Evolutionary conservation across 306 rosid species (phyloP), one percentile per base, ranked within the genome.

Genomic region (Sechiopsis laciniata): DNA sequence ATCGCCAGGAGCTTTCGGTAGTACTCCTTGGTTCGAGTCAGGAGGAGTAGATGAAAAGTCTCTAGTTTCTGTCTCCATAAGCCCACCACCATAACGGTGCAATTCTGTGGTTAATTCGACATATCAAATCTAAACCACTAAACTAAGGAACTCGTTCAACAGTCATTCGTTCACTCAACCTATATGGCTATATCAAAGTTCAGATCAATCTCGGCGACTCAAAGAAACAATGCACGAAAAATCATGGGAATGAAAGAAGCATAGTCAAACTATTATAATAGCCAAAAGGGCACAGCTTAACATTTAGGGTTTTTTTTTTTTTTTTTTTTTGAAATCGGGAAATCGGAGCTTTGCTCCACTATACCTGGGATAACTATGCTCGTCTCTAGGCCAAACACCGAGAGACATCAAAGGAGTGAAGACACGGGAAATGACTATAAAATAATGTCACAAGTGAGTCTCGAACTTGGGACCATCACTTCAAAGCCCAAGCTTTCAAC

Each of bases 61-160:
- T 83, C 93, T 89, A 70, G 17, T 79, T 50, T 95, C 99, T 52
- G 85, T 83, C 51, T 95, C 99, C 85, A 89, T 78, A 48, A 88
- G 89, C 50, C 96, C 97, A 42, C 97, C 99, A 8, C 99, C 96
- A 74, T 85, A 91, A 52, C 91, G 86, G 83, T 91, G 96, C 76
- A 95, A 79, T 79, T 95, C 99, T 95, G 90, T 77, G 67, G 77
- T 68, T 69, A 70, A 75, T 68, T 68, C 73, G 14, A 51, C 52
- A 21, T 22, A 70, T 69, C 16, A 70, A 21, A 51, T 50, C 58
- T 59, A 73, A 59, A 13, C 10, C 62, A 58, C 54, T 70, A 55
- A 74, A 74, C 56, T 48, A 67, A 22, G 22, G 21, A 69, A 22
- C 58, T 48, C 58, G 6, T 40, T 40, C 46, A 7, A 40, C 46